Evolutionary conservation across 1,284 basidiomycete genomes (phyloP).

Genomic region (Moesziomyces sp.): DNA sequence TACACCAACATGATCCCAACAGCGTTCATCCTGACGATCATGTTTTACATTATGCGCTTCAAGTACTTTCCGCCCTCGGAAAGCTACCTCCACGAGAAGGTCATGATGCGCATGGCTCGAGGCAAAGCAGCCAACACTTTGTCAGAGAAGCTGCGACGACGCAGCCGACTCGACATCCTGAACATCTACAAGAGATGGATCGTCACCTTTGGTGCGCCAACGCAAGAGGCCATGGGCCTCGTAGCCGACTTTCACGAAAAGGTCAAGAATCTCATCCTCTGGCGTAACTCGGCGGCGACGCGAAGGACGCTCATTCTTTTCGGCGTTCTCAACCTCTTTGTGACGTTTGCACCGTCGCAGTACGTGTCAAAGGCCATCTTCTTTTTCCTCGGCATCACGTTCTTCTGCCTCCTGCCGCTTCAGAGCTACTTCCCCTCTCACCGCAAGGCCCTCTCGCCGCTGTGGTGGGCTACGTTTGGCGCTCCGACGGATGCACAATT

Average conservation of each 20-base stretch:
- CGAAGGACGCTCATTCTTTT: constrained; percentile 57
- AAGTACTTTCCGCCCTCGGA: constrained; percentile 66
- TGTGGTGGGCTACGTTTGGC: constrained; percentile 67
- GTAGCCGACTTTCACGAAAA: constrained; percentile 67
- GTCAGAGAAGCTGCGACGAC: constrained; percentile 59
- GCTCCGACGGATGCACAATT: constrained; percentile 66
- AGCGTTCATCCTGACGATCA: constrained; percentile 60
- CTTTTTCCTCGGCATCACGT: constrained; percentile 60
- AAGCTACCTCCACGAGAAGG: constrained; percentile 61
- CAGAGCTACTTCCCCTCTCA: constrained; percentile 67
- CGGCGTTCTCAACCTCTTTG: constrained; percentile 47
- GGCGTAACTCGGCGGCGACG: constrained; percentile 63
- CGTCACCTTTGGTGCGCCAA: constrained; percentile 53
- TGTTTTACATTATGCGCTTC: constrained; percentile 64
- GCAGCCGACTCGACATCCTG: constrained; percentile 64
- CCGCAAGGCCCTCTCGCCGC: constrained; percentile 61
- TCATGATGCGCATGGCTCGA: constrained; percentile 63
- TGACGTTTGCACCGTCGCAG: constrained; percentile 56
- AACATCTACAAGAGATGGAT: constrained; percentile 64
- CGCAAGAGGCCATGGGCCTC: constrained; percentile 57
- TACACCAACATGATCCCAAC: constrained; percentile 65
- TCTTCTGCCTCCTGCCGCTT: constrained; percentile 62
- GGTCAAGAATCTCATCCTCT: constrained; percentile 65
- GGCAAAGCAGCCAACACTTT: constrained; percentile 64
- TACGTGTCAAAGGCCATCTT: constrained; percentile 55